Conservation (phyloP, 176 grass and related monocot species). For the Dendrocalamus sinicus region DNA sequence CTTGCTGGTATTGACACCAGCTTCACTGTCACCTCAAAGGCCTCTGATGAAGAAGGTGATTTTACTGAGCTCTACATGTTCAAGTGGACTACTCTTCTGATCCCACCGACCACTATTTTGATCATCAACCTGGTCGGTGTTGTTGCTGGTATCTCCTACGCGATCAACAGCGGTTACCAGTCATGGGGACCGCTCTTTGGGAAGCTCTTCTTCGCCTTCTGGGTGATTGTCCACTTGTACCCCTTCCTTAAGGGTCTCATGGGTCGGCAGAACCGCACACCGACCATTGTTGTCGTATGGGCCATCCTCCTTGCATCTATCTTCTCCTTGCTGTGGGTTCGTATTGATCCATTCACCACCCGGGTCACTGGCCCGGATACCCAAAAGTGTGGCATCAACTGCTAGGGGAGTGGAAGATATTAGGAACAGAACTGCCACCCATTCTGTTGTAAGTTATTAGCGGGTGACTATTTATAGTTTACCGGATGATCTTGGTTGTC, state of each 20-base stretch:
- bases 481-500: slow-evolving; percentile 23
- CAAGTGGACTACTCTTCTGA: slow-evolving; percentile 86
- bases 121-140: slow-evolving; percentile 78
- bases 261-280: slow-evolving; percentile 74
- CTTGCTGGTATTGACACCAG: slow-evolving; percentile 80
- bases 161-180: slow-evolving; percentile 76
- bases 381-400: slow-evolving; percentile 71
- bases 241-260: slow-evolving; percentile 89
- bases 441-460: slow-evolving; percentile 44
- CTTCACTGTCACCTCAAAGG: slow-evolving; percentile 84
- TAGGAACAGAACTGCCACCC: slow-evolving; percentile 3
- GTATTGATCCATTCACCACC: slow-evolving; percentile 82
- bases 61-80: slow-evolving; percentile 76
- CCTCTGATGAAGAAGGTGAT: slow-evolving; percentile 78
- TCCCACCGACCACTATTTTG: slow-evolving; percentile 77
- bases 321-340: slow-evolving; percentile 84
- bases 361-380: slow-evolving; percentile 61
- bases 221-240: slow-evolving; percentile 81
- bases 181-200: slow-evolving; percentile 87
- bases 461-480: slow-evolving; percentile 26
- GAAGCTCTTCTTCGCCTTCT: slow-evolving; percentile 84
- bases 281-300: slow-evolving; percentile 81
- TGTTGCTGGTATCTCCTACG: slow-evolving; percentile 78
- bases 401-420: slow-evolving; percentile 45
- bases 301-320: slow-evolving; percentile 79